A percentile compares a stretch with the other conserved stretches of the same genome.
phyloP scores from a whole-genome alignment of 352 stramenopile species.

The Globisporangium viniferum region DNA sequence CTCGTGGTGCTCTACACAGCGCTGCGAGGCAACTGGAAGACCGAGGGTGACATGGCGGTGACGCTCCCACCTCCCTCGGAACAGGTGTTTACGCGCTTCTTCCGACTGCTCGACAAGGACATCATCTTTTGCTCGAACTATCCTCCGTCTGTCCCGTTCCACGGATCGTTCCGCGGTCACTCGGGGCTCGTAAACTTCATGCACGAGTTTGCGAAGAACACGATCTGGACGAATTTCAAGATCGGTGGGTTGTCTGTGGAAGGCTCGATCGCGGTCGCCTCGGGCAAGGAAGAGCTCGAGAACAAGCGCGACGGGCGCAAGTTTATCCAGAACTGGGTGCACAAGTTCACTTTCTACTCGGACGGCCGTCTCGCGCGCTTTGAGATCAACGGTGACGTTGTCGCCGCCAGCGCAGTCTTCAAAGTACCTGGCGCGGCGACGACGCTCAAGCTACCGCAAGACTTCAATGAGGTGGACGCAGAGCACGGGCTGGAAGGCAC shows the following conservation, averaged over 20 bases:
- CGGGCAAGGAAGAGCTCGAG: constrained; percentile 83
- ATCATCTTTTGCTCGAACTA: constrained; percentile 89
- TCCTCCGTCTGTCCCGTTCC: constrained; percentile 83
- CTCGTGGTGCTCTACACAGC: constrained; percentile 85
- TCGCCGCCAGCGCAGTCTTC: constrained; percentile 82
- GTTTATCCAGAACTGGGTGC: constrained; percentile 89
- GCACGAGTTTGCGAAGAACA: constrained; percentile 76
- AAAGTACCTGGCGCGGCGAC: constrained; percentile 82
- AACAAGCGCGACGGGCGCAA: constrained; percentile 80
- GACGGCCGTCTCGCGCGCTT: constrained; percentile 81
- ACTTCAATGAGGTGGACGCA: constrained; percentile 86
- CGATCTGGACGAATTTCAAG: constrained; percentile 85
- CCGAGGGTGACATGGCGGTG: constrained; percentile 85
- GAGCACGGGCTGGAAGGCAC: constrained; percentile 68
- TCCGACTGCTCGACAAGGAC: constrained; percentile 80
- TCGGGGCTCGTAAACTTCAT: constrained; percentile 73
- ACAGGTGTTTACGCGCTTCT: constrained; percentile 87
- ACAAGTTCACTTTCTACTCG: constrained; percentile 89
- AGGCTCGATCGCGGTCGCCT: constrained; percentile 79
- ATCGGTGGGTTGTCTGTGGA: constrained; percentile 82
- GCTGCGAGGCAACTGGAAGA: constrained; percentile 75
- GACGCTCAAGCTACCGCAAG: constrained; percentile 83
- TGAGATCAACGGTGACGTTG: constrained; percentile 87
- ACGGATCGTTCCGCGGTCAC: constrained; percentile 75
- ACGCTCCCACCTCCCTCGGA: constrained; percentile 81